Percentiles rank a stretch among this genome's conserved stretches.
Conservation (phyloP, 164 flowering plant genomes). For the Vitis rotundifolia region DNA sequence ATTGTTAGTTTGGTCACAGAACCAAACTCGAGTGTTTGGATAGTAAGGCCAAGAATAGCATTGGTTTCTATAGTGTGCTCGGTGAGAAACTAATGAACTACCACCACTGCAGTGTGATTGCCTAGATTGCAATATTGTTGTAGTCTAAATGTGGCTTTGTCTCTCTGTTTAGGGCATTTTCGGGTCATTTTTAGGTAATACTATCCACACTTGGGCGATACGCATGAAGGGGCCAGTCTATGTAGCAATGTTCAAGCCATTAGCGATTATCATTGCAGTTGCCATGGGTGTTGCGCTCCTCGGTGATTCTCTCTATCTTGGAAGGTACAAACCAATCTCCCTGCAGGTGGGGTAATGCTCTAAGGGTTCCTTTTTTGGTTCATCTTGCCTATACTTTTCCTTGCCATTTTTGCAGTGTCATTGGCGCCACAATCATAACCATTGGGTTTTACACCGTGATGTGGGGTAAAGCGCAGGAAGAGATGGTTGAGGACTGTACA, state of each 20-base stretch:
- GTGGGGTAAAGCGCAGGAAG: constrained; percentile 41
- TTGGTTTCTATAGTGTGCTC: constrained; percentile 11
- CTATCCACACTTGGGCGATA: constrained; percentile 16
- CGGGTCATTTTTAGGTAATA: background rate
- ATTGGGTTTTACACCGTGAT: constrained; percentile 43
- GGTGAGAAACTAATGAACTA: constrained; percentile 5
- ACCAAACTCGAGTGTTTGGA: constrained; percentile 20
- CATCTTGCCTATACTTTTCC: too few species aligned
- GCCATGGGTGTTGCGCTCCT: constrained; percentile 15
- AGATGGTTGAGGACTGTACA: background rate
- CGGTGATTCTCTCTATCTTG: constrained; percentile 21
- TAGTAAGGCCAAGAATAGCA: constrained; percentile 2
- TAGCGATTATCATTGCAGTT: constrained; percentile 12
- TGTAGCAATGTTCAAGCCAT: constrained; percentile 18
- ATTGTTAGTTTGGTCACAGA: constrained; percentile 11
- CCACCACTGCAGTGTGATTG: background rate
- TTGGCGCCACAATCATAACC: constrained; percentile 32
- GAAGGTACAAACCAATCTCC: constrained; percentile 12
- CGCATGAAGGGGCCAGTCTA: constrained; percentile 23
- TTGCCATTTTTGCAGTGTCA: constrained; percentile 21
- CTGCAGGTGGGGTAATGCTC: too few species aligned
- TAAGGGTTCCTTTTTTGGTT: background rate
- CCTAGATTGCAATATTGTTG: background rate
- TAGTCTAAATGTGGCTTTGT: background rate
- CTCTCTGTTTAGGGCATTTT: constrained; percentile 11